A percentile compares a stretch with the other conserved stretches of the same genome.
These are phyloP conservation scores for Paramecium octaurelia DNA, from an alignment of 73 alveolate species.

Conservation along the genomic window DNA sequence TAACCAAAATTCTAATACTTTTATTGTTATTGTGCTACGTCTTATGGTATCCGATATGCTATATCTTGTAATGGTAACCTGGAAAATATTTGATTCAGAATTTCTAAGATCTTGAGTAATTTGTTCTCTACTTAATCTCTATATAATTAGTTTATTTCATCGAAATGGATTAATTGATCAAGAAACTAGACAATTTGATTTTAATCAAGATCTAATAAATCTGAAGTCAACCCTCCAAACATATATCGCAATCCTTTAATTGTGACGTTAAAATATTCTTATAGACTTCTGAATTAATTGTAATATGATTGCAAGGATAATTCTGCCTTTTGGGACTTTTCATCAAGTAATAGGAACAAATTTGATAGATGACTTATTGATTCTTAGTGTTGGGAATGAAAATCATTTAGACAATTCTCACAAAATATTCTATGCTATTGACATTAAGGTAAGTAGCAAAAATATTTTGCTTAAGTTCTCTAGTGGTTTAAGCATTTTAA, in stretches of 20 bases:
- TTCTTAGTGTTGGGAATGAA: neutral
- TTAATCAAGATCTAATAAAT: neutral
- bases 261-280: neutral
- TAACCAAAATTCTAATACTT: neutral
- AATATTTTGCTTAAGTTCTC: neutral
- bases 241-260: neutral
- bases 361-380: neutral
- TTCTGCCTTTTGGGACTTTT: neutral
- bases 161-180: neutral
- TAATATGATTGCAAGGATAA: neutral
- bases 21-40: neutral
- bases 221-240: neutral
- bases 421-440: neutral
- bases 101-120: neutral
- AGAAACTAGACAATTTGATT: neutral
- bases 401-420: neutral
- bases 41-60: neutral
- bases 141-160: neutral
- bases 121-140: neutral
- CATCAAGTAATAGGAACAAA: neutral
- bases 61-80: neutral
- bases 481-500: neutral
- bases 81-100: neutral
- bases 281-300: neutral
- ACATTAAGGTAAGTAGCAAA: neutral